phyloP scores from a whole-genome alignment of 805 yeast species.

The Sugiyamaella marilandica region DNA sequence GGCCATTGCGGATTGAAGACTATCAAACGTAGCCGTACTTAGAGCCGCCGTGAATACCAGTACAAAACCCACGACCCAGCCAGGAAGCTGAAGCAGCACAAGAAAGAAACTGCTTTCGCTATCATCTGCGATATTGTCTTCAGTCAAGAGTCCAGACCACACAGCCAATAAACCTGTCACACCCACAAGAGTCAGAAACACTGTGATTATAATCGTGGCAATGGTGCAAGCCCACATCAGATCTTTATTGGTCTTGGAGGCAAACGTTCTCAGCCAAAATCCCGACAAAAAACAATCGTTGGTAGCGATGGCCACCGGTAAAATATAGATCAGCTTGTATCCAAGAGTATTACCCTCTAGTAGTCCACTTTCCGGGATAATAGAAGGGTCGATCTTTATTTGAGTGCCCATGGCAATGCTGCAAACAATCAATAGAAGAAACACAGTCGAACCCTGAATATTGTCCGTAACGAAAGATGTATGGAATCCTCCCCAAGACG shows the following conservation, averaged over 20 bases:
- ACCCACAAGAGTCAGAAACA: slow-evolving; percentile 68
- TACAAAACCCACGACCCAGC: slow-evolving; percentile 82
- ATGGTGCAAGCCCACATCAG: slow-evolving; percentile 68
- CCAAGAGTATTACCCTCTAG: slow-evolving; percentile 67
- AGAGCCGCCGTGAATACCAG: slow-evolving; percentile 66
- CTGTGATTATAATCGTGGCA: slow-evolving; percentile 63
- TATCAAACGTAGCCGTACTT: slow-evolving; percentile 86
- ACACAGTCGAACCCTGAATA: slow-evolving; percentile 71
- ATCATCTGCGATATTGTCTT: slow-evolving; percentile 40
- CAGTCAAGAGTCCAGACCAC: slow-evolving; percentile 69
- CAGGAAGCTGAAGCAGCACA: slow-evolving; percentile 66
- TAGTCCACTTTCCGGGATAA: slow-evolving; percentile 60
- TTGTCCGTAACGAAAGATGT: slow-evolving; percentile 86
- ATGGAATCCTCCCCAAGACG: slow-evolving; percentile 82
- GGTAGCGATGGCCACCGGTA: slow-evolving; percentile 80
- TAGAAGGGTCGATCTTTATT: slow-evolving; percentile 54
- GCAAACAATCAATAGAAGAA: slow-evolving; percentile 62
- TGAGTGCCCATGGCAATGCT: slow-evolving; percentile 72
- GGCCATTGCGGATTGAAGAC: slow-evolving; percentile 81
- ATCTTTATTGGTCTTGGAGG: slow-evolving; percentile 73
- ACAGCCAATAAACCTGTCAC: slow-evolving; percentile 83
- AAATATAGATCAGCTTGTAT: slow-evolving; percentile 83
- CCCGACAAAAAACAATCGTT: slow-evolving; percentile 89
- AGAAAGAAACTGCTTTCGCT: slow-evolving; percentile 71
- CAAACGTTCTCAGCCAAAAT: slow-evolving; percentile 92